These are phyloP conservation scores for Leccinum imitatum DNA, from an alignment of 768 basidiomycete genomes.

Conservation along the genomic window DNA sequence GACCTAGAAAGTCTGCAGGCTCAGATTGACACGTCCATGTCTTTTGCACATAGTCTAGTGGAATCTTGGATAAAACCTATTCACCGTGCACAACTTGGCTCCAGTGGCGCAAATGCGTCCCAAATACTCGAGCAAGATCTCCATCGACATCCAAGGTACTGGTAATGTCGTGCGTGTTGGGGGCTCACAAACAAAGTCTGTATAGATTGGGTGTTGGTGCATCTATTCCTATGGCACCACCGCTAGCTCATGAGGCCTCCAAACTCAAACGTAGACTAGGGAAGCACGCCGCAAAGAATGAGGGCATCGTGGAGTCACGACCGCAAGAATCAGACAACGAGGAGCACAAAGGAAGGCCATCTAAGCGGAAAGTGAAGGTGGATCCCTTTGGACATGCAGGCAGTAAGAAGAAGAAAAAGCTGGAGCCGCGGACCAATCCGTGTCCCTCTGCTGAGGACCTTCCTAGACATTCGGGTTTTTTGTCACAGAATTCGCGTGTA, in stretches of 20 bases:
- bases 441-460: neutral
- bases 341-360: slow-evolving; percentile 53
- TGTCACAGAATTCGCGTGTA: neutral
- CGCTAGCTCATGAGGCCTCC: slow-evolving; percentile 51
- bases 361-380: slow-evolving; percentile 56
- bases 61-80: slow-evolving; percentile 74
- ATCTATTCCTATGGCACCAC: slow-evolving; percentile 48
- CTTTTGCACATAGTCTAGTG: slow-evolving; percentile 69
- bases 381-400: slow-evolving; percentile 54
- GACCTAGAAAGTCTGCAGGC: slow-evolving; percentile 73
- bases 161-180: neutral
- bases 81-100: slow-evolving; percentile 37
- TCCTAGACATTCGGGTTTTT: neutral
- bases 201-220: slow-evolving; percentile 76
- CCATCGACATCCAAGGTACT: slow-evolving; percentile 68
- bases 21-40: slow-evolving; percentile 80
- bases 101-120: slow-evolving; percentile 35
- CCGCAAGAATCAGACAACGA: slow-evolving; percentile 42
- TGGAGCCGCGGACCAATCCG: slow-evolving; percentile 5
- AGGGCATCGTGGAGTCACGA: slow-evolving; percentile 37
- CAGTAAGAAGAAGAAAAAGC: slow-evolving; percentile 47
- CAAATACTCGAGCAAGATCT: slow-evolving; percentile 66
- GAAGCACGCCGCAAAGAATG: slow-evolving; percentile 49
- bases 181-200: slow-evolving; percentile 9
- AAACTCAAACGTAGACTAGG: slow-evolving; percentile 61